Percentiles rank a stretch among this genome's conserved stretches.
phyloP scores from a whole-genome alignment of 2,329 filamentous ascomycete genomes.

The Aspergillus pseudonomiae region DNA sequence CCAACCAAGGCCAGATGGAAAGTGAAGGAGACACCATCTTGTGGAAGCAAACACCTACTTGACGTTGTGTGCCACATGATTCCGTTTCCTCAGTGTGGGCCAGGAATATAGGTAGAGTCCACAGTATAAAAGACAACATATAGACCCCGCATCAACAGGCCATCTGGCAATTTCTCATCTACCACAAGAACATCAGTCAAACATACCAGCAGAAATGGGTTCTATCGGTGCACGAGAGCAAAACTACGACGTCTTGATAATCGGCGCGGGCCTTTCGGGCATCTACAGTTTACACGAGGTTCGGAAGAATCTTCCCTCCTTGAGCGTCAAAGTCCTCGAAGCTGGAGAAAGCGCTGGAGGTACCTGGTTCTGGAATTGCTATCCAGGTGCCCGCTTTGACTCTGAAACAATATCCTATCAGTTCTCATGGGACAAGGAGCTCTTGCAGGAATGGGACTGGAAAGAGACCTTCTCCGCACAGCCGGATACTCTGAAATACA shows the following conservation, averaged over 20 bases:
- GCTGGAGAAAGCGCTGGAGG: constrained; percentile 38
- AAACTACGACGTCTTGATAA: constrained; percentile 21
- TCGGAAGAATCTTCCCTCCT: constrained; percentile 36
- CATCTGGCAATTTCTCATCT: not conserved
- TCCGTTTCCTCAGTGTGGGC: not conserved
- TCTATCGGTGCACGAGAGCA: constrained; percentile 1
- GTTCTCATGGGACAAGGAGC: constrained; percentile 26
- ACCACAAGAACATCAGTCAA: not conserved
- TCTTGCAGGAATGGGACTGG: constrained; percentile 38
- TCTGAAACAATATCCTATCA: constrained; percentile 51
- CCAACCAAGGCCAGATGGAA: not conserved
- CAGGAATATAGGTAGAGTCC: not conserved
- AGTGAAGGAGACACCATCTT: not conserved
- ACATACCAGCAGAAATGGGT: not conserved
- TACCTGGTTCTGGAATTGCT: constrained; percentile 54
- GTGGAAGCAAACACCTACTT: not conserved
- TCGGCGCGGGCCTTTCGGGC: constrained; percentile 23
- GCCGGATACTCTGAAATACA: constrained; percentile 38
- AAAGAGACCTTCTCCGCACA: constrained; percentile 39
- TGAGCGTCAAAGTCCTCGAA: constrained; percentile 20
- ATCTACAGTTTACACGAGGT: constrained; percentile 48
- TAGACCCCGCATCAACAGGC: not conserved
- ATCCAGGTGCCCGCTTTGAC: constrained; percentile 53
- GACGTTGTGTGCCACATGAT: not conserved
- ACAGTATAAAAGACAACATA: not conserved